Conservation (phyloP, 176 grass and related monocot species). For the Ensete ventricosum region DNA sequence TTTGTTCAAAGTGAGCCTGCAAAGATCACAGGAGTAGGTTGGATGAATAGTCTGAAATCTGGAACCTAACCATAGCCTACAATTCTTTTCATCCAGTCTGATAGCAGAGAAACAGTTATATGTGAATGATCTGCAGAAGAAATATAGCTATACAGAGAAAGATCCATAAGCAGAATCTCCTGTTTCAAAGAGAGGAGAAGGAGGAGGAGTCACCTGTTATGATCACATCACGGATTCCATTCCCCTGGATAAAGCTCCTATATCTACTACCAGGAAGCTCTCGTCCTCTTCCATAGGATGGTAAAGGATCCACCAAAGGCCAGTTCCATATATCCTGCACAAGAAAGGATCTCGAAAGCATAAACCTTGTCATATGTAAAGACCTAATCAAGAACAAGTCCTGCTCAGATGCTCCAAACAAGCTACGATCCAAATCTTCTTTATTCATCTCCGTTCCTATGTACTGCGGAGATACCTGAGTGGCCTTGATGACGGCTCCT, state of each 20-base stretch:
- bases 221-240: constrained; percentile 70
- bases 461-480: constrained; percentile 13
- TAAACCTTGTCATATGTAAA: not conserved
- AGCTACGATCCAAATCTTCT: not conserved
- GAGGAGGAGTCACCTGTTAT: constrained; percentile 40
- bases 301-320: constrained; percentile 73
- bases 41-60: too few relatives aligned
- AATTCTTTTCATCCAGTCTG: too few relatives aligned
- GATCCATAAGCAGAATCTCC: not conserved
- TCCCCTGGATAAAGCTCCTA: constrained; percentile 63
- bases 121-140: too few relatives aligned
- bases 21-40: too few relatives aligned
- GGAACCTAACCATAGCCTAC: too few relatives aligned
- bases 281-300: constrained; percentile 71
- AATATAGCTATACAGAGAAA: too few relatives aligned
- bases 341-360: not conserved
- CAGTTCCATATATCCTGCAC: constrained; percentile 50
- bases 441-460: not conserved
- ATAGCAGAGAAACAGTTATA: too few relatives aligned
- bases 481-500: constrained; percentile 64
- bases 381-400: not conserved
- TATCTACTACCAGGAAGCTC: constrained; percentile 61
- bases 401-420: not conserved
- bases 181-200: not conserved
- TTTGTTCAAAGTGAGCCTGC: too few relatives aligned